Percentiles rank a stretch among this genome's conserved stretches.
These are phyloP conservation scores for Amylostereum areolatum DNA, from an alignment of 1,284 basidiomycete genomes.

Conservation along the genomic window DNA sequence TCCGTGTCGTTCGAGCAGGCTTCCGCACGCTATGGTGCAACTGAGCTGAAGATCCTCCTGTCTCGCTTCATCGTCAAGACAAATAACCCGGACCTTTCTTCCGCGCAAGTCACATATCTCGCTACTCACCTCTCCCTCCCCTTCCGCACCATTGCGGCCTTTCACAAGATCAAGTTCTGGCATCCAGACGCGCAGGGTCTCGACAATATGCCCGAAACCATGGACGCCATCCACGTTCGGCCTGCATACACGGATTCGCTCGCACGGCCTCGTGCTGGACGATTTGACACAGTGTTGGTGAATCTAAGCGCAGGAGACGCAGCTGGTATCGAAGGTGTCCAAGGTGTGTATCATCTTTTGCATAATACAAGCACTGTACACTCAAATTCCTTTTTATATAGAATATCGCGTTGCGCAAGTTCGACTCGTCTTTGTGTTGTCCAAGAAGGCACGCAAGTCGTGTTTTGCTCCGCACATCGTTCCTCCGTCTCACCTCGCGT, in stretches of 20 bases:
- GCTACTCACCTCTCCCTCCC: background rate
- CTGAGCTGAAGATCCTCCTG: background rate
- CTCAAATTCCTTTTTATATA: background rate
- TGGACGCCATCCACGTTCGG: constrained; percentile 19
- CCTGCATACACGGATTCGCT: constrained; percentile 11
- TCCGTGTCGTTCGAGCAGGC: background rate
- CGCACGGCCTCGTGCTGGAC: background rate
- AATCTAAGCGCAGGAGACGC: background rate
- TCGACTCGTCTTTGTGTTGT: constrained; percentile 15
- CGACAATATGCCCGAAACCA: constrained; percentile 5
- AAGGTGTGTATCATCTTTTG: background rate
- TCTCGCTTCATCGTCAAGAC: background rate
- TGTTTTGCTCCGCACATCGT: background rate
- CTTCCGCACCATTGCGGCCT: constrained; percentile 16
- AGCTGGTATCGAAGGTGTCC: background rate
- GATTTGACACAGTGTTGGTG: background rate
- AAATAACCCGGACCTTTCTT: background rate
- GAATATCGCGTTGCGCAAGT: constrained; percentile 18
- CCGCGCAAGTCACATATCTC: background rate
- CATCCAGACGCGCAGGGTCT: background rate
- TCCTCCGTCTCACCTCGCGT: constrained; percentile 9
- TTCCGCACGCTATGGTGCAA: background rate
- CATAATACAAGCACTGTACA: background rate
- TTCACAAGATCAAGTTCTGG: constrained; percentile 19
- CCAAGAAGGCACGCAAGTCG: background rate